These are phyloP conservation scores for Amanita rubescens DNA, from an alignment of 768 basidiomycete genomes.

Conservation along the genomic window DNA sequence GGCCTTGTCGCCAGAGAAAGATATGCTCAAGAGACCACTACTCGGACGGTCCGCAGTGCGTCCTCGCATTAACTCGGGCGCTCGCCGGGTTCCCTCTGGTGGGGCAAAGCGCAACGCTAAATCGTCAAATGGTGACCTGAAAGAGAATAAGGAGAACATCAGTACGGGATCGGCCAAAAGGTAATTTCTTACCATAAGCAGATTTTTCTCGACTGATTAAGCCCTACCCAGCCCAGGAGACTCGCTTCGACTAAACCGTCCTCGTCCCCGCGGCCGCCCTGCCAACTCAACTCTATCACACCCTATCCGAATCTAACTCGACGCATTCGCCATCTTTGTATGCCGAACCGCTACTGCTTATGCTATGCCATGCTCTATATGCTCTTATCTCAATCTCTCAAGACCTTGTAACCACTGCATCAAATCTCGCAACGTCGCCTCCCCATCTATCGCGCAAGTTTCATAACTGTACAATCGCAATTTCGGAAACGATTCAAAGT, in stretches of 20 bases:
- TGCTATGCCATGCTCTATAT: slow-evolving; percentile 4
- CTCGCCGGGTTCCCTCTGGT: slow-evolving; percentile 50
- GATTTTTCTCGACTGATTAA: neutral
- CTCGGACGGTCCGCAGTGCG: slow-evolving; percentile 31
- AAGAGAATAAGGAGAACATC: slow-evolving; percentile 34
- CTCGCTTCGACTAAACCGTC: slow-evolving; percentile 39
- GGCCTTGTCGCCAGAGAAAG: slow-evolving; percentile 26
- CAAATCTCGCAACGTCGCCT: neutral
- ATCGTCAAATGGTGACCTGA: slow-evolving; percentile 38
- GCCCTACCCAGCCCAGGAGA: slow-evolving; percentile 33
- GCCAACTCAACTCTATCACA: slow-evolving; percentile 34
- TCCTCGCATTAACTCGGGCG: slow-evolving; percentile 47
- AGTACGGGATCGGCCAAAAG: slow-evolving; percentile 39
- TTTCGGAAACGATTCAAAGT: neutral
- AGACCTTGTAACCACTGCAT: neutral
- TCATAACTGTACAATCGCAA: neutral
- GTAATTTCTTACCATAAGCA: slow-evolving; percentile 33
- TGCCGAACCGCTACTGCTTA: neutral
- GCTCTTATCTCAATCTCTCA: neutral
- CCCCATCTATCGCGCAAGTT: neutral
- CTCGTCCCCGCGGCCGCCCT: slow-evolving; percentile 41
- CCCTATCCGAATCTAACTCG: slow-evolving; percentile 26
- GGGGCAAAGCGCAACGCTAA: slow-evolving; percentile 65
- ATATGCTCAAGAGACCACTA: slow-evolving; percentile 26
- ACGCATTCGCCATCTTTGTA: neutral